Base-by-base conservation (phyloP, 1,139 yeast species). In the Saccharomycopsis phalli region DNA sequence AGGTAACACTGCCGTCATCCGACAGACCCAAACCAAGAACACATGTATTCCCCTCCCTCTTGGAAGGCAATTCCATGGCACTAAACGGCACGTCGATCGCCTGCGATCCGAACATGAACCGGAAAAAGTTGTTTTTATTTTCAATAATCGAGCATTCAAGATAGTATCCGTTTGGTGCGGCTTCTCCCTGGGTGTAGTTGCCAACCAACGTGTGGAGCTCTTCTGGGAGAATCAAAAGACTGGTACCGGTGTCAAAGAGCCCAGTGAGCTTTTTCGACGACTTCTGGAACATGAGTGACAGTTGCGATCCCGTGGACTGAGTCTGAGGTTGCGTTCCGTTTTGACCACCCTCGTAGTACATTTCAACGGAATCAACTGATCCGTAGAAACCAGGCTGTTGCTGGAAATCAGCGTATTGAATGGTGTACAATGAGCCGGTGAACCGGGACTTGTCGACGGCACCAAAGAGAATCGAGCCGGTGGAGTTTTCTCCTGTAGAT, bases 1-100 rank as follows among this genome's bases (percentile, higher is more conserved):
- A 49, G 37, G 60, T 52, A 8, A 32, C 17, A 8, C 17, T 18
- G n/a, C 13, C 27, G 4, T 21, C 39, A 5, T 21, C 32, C 8
- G 38, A 17, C 21, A 22, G 34, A n/a, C 18, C 20, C 27, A 40
- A n/a, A 10, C 47, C 47, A 18, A 44, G 28, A 11, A 36, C 20
- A 22, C 47, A 44, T 13, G 23, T 17, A 2, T 27, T 22, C 4
- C 39, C 38, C n/a, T 10, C 4, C n/a, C 27, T 23, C n/a, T 26
- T 17, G 7, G 42, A 22, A 11, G 36, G 32, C 7, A 44, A 20
- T 8, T 44, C 36, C n/a, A 38, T 23, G n/a, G 38, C 23, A 7
- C 18, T 11, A 17, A 44, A 41, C 14, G 47, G 47, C 13, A 44
- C 45, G 29, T 41, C 42, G 14, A 44, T 33, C n/a, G 20, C 16